A percentile compares a stretch with the other conserved stretches of the same genome.
Conservation (phyloP, 768 basidiomycete genomes). For the Suillus placidus region DNA sequence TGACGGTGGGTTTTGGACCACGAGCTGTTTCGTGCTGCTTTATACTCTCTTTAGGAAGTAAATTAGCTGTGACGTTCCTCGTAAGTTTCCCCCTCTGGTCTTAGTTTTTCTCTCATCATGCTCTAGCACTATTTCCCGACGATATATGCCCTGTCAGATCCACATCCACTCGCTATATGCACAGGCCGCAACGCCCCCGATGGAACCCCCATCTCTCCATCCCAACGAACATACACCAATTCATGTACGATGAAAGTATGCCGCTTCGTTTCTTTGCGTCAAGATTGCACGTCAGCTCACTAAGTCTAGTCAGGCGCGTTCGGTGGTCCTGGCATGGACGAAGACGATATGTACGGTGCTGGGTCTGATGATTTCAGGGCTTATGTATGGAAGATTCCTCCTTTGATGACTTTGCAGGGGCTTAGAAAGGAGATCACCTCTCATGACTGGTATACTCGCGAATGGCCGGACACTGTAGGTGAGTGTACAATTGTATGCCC, state of each 20-base stretch:
- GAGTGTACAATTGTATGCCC: conserved; percentile 29
- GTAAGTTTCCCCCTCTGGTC: conserved; percentile 41
- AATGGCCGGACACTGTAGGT: conserved; percentile 34
- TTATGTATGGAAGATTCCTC: conserved; percentile 79
- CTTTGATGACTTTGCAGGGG: conserved; percentile 43
- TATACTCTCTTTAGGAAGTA: conserved; percentile 47
- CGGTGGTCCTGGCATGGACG: conserved; percentile 56
- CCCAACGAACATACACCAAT: conserved; percentile 64
- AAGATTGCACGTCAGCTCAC: conserved; percentile 1
- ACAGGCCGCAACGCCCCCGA: conserved; percentile 59
- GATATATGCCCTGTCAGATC: conserved; percentile 67
- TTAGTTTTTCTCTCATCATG: conserved; percentile 2
- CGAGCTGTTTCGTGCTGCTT: conserved; percentile 10
- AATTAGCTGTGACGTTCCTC: conserved; percentile 66
- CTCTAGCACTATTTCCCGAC: conserved; percentile 68
- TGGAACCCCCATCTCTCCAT: conserved; percentile 49
- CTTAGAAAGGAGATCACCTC: conserved; percentile 48
- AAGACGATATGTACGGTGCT: conserved; percentile 64
- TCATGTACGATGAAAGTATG: conserved; percentile 80
- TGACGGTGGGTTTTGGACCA: conserved; percentile 47
- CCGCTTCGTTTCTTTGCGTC: conserved; percentile 1
- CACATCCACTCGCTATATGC: conserved; percentile 70
- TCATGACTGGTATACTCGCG: conserved; percentile 47
- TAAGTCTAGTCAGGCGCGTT: conserved; percentile 70
- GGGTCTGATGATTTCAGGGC: conserved; percentile 84